Evolutionary conservation across 1,284 basidiomycete species (phyloP), one percentile per base, ranked within the genome.

Genomic region (Schizophyllum commune): DNA sequence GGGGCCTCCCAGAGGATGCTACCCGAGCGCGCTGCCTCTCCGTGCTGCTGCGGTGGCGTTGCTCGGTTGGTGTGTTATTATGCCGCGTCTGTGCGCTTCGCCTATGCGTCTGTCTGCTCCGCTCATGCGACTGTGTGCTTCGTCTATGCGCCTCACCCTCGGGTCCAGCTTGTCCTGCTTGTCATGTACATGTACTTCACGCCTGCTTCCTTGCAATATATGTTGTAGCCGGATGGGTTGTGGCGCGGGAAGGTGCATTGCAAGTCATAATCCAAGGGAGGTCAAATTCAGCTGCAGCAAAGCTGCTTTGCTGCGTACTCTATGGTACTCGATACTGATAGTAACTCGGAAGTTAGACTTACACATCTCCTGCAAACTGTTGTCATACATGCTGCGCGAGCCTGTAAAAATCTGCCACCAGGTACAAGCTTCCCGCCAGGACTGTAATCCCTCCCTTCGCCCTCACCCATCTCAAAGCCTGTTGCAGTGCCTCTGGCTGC

Each of bases 351-450:
- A 27, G 27, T 5, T 27, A 27, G 27, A 2, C 5, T 27, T 27
- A 5, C 27, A 27, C 27, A 5, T 3, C 27, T 27, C 5, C 27
- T 27, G n/a, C n/a, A n/a, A n/a, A n/a, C n/a, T 27, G 27, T 3
- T 32, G 13, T 19, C 4, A 32, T 20, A 55, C 11, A 32, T 13
- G 1, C 11, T 32, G 27, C 53, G 27, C 61, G 55, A 88, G 66
- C 61, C 92, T 78, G 76, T 95, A 96, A 62, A 93, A 84, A 75
- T 96, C 94, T 17, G 92, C 92, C 2, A 94, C 90, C 55, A 96
- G 81, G 74, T 96, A 97, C 67, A 96, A 71, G 72, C 94, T 97
- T 22, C 94, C 94, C n/a, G 92, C 89, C 1, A 96, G 70, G 5
- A 95, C 81, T 0, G 88, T 79, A 62, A 91, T 68, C 19, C 59